Percentiles rank a stretch among this genome's conserved stretches.
phyloP scores from a whole-genome alignment of 192 early-diverging fungal species.

The Gigaspora rosea region DNA sequence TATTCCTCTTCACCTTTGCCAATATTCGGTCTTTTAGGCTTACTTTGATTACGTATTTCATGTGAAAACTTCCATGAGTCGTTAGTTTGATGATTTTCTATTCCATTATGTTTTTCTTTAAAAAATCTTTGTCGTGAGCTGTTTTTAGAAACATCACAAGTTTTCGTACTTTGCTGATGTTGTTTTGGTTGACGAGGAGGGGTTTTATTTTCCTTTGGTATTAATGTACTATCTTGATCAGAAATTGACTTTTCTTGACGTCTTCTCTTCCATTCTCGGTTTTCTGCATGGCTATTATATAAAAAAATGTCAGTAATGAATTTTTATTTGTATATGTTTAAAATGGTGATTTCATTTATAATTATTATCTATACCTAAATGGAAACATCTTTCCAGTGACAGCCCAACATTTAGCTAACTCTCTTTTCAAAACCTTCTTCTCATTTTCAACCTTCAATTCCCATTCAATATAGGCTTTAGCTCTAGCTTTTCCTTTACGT shows the following conservation, averaged over 20 bases:
- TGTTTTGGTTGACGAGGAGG: not conserved
- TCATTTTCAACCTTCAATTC: not conserved
- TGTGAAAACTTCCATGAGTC: slow-evolving; percentile 19
- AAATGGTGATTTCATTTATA: not conserved
- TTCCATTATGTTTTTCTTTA: not conserved
- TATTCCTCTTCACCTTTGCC: slow-evolving; percentile 32
- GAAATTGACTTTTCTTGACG: not conserved
- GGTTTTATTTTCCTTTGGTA: not conserved
- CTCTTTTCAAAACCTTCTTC: slow-evolving; percentile 13
- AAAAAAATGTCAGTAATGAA: not conserved
- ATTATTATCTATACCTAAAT: slow-evolving; percentile 15
- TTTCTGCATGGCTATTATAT: slow-evolving; percentile 18
- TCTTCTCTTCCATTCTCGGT: slow-evolving; percentile 30
- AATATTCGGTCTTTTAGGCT: slow-evolving; percentile 8
- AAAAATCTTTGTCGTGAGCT: not conserved
- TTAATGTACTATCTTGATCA: not conserved
- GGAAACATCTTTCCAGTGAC: slow-evolving; percentile 23
- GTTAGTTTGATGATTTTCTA: not conserved
- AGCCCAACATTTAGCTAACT: slow-evolving; percentile 24
- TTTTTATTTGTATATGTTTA: not conserved
- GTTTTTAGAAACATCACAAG: not conserved
- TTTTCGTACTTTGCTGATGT: not conserved
- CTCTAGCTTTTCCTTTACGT: slow-evolving; percentile 20
- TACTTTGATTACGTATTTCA: slow-evolving; percentile 24
- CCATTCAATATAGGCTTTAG: slow-evolving; percentile 15